phyloP scores from a whole-genome alignment of 1,284 basidiomycete species.

The Cutaneotrichosporon arboriforme region DNA sequence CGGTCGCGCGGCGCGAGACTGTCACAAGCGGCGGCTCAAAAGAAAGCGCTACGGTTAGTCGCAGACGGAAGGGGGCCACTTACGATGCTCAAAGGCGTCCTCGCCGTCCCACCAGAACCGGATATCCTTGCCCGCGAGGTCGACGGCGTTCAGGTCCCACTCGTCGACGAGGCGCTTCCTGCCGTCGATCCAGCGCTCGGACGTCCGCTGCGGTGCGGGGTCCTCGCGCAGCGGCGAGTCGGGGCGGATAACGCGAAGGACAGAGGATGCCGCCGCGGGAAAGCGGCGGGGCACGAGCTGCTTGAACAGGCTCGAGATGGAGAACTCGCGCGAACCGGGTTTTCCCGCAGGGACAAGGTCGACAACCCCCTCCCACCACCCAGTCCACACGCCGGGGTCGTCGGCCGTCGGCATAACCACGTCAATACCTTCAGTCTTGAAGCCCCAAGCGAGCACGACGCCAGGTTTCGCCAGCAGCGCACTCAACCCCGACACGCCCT shows the following conservation, averaged over 20 bases:
- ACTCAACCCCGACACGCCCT: slow-evolving; percentile 82
- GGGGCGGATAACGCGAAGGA: slow-evolving; percentile 34
- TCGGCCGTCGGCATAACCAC: slow-evolving; percentile 35
- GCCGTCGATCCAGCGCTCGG: slow-evolving; percentile 33
- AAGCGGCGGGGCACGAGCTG: slow-evolving; percentile 55
- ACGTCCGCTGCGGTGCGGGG: background rate
- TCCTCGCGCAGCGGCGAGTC: background rate
- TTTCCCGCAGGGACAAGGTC: slow-evolving; percentile 61
- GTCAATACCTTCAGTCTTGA: slow-evolving; percentile 51
- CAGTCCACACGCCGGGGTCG: slow-evolving; percentile 52
- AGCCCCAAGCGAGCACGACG: slow-evolving; percentile 80
- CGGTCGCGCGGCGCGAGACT: slow-evolving; percentile 65
- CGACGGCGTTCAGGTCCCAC: slow-evolving; percentile 29
- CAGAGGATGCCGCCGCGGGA: slow-evolving; percentile 57
- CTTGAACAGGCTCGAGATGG: slow-evolving; percentile 67
- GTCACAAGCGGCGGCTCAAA: slow-evolving; percentile 54
- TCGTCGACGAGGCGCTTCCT: slow-evolving; percentile 17
- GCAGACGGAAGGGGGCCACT: slow-evolving; percentile 9
- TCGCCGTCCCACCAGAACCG: slow-evolving; percentile 49
- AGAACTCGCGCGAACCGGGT: slow-evolving; percentile 64
- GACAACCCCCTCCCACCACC: slow-evolving; percentile 76
- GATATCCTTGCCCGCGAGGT: slow-evolving; percentile 28
- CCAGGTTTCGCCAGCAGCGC: slow-evolving; percentile 76
- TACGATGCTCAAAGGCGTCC: slow-evolving; percentile 46
- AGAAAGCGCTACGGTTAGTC: background rate